Percentiles rank a stretch among this genome's conserved stretches.
These are phyloP conservation scores for Kodamaea alishanica DNA, from an alignment of 1,139 yeast genomes.

Conservation along the genomic window DNA sequence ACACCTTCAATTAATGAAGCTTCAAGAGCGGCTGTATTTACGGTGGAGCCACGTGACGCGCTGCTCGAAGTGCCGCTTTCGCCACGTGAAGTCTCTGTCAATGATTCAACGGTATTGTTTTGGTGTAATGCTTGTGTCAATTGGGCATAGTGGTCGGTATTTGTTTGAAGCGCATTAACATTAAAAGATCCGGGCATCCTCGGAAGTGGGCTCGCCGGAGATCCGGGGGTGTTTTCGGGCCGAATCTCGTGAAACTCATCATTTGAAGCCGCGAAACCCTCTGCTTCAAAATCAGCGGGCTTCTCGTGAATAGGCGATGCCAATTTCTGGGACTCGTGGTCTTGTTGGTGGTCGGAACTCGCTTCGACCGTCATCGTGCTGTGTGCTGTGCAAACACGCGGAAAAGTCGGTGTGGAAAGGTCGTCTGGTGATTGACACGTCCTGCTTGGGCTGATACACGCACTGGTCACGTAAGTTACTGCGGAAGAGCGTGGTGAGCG, in stretches of 20 bases:
- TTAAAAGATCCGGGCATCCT: conserved; percentile 60
- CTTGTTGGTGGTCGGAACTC: no score
- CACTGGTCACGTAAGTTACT: no score
- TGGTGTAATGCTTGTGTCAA: conserved; percentile 18
- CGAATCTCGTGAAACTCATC: background rate
- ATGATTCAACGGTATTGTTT: conserved; percentile 8
- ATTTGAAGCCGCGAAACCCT: no score
- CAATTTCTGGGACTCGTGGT: no score
- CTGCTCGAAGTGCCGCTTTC: background rate
- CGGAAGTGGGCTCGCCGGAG: conserved; percentile 34
- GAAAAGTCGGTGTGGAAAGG: no score
- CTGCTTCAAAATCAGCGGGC: no score
- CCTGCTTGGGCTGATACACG: no score
- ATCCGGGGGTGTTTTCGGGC: background rate
- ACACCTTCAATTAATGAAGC: background rate
- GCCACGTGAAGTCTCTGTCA: background rate
- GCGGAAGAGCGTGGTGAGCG: no score
- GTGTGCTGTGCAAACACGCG: no score
- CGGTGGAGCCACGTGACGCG: conserved; percentile 3
- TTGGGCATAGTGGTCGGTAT: conserved; percentile 21
- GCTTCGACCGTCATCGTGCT: no score
- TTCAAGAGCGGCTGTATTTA: conserved; percentile 8
- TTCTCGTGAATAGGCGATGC: no score
- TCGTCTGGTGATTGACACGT: no score
- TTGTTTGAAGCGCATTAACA: conserved; percentile 46